phyloP scores from a whole-genome alignment of 352 stramenopile species.

The Pythium grandisporangium region DNA sequence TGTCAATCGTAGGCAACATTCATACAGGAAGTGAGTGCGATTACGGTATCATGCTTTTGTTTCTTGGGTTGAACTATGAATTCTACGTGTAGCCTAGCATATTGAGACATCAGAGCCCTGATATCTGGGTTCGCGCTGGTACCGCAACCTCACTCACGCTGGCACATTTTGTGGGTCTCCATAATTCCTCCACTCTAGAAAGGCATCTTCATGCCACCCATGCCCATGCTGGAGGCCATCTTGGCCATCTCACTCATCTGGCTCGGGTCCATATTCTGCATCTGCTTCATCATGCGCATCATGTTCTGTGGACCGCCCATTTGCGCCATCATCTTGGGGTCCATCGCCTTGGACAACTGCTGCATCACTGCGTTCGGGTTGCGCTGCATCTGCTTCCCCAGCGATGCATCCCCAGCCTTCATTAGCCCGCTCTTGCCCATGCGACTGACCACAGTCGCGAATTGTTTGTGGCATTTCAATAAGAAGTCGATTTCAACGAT shows the following conservation, averaged over 20 bases:
- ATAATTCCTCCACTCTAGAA: constrained; percentile 56
- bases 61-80: too few relatives aligned
- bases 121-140: too few relatives aligned
- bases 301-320: constrained; percentile 79
- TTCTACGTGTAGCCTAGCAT: too few relatives aligned
- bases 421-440: constrained; percentile 96
- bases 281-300: constrained; percentile 94
- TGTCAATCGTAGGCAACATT: too few relatives aligned
- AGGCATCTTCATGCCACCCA: constrained; percentile 73
- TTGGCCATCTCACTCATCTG: constrained; percentile 71
- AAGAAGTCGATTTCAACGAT: constrained; percentile 89
- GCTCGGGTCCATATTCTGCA: constrained; percentile 81
- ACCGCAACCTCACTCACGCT: too few relatives aligned
- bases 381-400: constrained; percentile 92
- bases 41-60: too few relatives aligned
- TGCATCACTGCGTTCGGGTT: constrained; percentile 97
- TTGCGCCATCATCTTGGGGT: constrained; percentile 89
- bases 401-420: constrained; percentile 79
- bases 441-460: constrained; percentile 91
- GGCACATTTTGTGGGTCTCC: too few relatives aligned
- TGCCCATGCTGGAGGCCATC: constrained; percentile 53
- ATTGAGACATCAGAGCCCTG: too few relatives aligned
- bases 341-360: constrained; percentile 93
- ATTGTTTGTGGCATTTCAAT: constrained; percentile 95
- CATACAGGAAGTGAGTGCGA: too few relatives aligned